Percentiles rank a stretch among this genome's conserved stretches.
These are phyloP conservation scores for Yarrowia deformans DNA, from an alignment of 805 yeast species.

Conservation along the genomic window DNA sequence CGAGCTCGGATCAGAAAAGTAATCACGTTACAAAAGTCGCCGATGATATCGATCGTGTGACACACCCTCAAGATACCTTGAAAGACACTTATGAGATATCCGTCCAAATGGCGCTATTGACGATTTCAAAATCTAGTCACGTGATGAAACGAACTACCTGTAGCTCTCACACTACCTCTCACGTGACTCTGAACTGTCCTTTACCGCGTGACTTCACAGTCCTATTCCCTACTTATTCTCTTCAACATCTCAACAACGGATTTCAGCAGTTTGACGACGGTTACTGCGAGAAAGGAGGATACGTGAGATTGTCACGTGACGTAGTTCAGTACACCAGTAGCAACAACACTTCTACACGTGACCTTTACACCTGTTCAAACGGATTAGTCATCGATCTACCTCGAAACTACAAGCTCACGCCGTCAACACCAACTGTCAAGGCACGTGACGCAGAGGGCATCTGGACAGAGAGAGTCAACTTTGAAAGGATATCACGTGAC, in stretches of 20 bases:
- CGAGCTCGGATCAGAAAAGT: too few relatives aligned
- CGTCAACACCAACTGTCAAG: slow-evolving; percentile 6
- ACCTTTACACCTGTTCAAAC: neutral
- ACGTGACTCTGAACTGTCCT: neutral
- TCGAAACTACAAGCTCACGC: neutral
- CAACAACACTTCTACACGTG: neutral
- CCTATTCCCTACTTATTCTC: neutral
- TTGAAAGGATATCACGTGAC: neutral
- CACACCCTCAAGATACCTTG: too few relatives aligned
- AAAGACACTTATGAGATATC: neutral
- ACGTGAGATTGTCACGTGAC: neutral
- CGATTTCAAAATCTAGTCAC: neutral
- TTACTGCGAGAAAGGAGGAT: neutral
- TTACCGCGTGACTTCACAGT: neutral
- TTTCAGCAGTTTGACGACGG: slow-evolving; percentile 14
- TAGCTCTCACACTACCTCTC: neutral
- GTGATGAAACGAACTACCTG: neutral
- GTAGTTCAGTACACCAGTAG: too few relatives aligned
- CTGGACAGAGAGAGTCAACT: slow-evolving; percentile 1
- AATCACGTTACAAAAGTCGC: too few relatives aligned
- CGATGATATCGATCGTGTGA: neutral
- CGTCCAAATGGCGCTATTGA: neutral
- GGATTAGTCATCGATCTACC: neutral
- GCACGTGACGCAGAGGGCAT: slow-evolving; percentile 16
- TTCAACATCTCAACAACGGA: slow-evolving; percentile 10